Conservation (phyloP, 345 rosid genomes). For the Camelina neglecta region DNA sequence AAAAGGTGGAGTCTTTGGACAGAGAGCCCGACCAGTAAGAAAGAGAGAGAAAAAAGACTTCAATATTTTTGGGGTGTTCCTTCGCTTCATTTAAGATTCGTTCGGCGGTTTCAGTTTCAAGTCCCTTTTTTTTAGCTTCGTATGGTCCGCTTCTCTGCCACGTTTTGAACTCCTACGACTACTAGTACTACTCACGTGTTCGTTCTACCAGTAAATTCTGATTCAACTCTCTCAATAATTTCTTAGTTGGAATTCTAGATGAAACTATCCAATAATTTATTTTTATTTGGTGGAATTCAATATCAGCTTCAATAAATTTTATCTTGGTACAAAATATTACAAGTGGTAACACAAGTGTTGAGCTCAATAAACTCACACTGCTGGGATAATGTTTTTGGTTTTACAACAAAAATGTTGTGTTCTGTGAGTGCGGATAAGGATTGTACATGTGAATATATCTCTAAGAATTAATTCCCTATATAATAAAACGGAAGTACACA, state of each 20-base stretch:
- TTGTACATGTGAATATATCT: neutral
- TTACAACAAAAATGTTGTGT: no score
- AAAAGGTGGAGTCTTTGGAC: conserved; percentile 46
- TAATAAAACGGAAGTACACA: no score
- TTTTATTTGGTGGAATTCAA: neutral
- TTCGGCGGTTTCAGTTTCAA: conserved; percentile 53
- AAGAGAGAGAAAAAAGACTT: conserved; percentile 8
- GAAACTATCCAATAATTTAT: neutral
- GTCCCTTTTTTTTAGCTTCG: conserved; percentile 19
- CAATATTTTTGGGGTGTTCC: neutral
- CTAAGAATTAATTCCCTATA: no score
- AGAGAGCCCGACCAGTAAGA: conserved; percentile 51
- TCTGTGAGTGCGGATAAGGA: no score
- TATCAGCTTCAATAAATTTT: neutral
- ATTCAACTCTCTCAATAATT: conserved; percentile 9
- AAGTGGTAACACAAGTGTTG: neutral
- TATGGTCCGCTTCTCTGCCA: conserved; percentile 44
- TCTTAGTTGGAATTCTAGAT: neutral
- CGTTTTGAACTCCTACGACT: conserved; percentile 15
- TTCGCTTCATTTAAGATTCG: conserved; percentile 47
- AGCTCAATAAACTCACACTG: neutral
- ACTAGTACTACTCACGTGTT: conserved; percentile 35
- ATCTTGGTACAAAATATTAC: neutral
- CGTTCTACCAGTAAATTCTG: conserved; percentile 24
- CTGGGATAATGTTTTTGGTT: neutral